Evolutionary conservation across 1,139 yeast species (phyloP).

Genomic region (Magnusiomyces suaveolens): DNA sequence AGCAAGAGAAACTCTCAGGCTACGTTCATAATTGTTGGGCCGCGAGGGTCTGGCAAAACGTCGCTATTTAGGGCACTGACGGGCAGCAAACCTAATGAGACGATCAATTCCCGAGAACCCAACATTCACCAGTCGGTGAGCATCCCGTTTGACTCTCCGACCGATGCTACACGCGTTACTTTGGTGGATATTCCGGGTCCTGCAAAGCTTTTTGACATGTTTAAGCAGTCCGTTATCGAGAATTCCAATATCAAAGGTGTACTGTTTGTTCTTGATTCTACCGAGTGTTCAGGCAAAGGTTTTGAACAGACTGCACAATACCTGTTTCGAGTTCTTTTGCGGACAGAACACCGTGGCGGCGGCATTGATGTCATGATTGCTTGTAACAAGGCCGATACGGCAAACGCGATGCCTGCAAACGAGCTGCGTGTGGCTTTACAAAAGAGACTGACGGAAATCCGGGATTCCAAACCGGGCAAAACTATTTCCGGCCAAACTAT

Average conservation of each 20-base stretch:
- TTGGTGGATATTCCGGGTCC: slow-evolving; percentile 84
- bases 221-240: slow-evolving; percentile 16
- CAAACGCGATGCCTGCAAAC: slow-evolving; percentile 63
- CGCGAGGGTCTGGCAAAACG: slow-evolving; percentile 69
- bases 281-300: slow-evolving; percentile 26
- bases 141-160: slow-evolving; percentile 32
- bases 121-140: slow-evolving; percentile 31
- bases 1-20: slow-evolving; percentile 37
- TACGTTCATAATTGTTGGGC: slow-evolving; percentile 63
- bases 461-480: slow-evolving; percentile 37
- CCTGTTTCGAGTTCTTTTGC: slow-evolving; percentile 26
- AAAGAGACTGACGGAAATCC: slow-evolving; percentile 49
- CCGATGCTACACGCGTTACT: slow-evolving; percentile 28
- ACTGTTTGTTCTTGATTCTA: slow-evolving; percentile 48
- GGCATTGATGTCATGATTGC: slow-evolving; percentile 70
- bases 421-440: slow-evolving; percentile 54
- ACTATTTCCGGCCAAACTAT: slow-evolving; percentile 26
- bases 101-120: slow-evolving; percentile 42
- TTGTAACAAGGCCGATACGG: slow-evolving; percentile 73
- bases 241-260: slow-evolving; percentile 46
- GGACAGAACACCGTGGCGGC: slow-evolving; percentile 27
- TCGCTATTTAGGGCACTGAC: slow-evolving; percentile 36
- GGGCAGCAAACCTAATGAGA: slow-evolving; percentile 26
- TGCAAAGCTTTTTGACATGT: slow-evolving; percentile 43
- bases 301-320: slow-evolving; percentile 28